Base-by-base conservation (phyloP, 129 eudicot species). In the Dittrichia graveolens region DNA sequence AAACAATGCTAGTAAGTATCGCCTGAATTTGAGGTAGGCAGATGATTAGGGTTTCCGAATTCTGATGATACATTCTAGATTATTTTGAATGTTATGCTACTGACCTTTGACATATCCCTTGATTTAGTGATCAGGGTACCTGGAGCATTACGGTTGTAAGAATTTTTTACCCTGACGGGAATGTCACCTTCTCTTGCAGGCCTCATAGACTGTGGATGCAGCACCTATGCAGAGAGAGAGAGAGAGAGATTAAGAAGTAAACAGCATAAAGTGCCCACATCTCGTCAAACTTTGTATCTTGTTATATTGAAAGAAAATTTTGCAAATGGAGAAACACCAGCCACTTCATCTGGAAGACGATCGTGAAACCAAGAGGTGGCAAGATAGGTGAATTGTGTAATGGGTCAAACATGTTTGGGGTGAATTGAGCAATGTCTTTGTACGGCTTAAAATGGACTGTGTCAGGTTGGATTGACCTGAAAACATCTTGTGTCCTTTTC, bases 151-250 rank as follows among this genome's bases (percentile, higher is more conserved):
- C 91, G 88, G 78, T 95, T 95, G 76, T 95, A 95, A 0, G 99
- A 95, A 80, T 95, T 95, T 81, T 95, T 95, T 31, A 95, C 99
- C 76, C 99, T 84, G 8, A 95, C 97, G 6, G 99, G 99, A 65
- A 95, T 84, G 74, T 85, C 96, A 76, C 87, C 96, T 71, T 95
- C 97, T 73, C 97, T 86, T 68, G 97, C 99, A 72, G 99, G 99
- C 76, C 94, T 91, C 99, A 95, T 95, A 47, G 99, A 88, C 81
- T 91, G 99, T 68, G 99, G 99, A 80, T 95, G 99, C 69, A 95
- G 83, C 54, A 95, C 99, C 99, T 91, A 72, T 55, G 13, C 3
- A 73, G 42, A 65, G 12, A 78, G 34, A 11, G 53, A 71, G n/a
- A 11, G 41, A 5, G 3, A 40, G 34, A 76, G 50, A 14, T 48